A percentile compares a stretch with the other conserved stretches of the same genome.
Evolutionary conservation across 2,329 filamentous ascomycete species (phyloP).

Genomic region (Aspergillus nomiae): DNA sequence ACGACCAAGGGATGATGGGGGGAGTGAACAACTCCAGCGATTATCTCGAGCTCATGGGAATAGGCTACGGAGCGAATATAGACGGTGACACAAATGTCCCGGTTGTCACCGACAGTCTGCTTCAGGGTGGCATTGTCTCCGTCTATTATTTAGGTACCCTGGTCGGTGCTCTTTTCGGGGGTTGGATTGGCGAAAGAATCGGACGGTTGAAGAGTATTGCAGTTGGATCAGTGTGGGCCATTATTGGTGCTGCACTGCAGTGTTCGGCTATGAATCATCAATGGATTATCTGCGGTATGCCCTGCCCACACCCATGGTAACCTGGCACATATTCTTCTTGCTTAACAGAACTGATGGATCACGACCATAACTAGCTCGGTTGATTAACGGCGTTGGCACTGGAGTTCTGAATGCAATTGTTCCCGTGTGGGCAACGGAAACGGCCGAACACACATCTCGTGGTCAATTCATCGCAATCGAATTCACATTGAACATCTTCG

Average conservation of each 20-base stretch:
- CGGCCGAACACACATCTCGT: conserved; percentile 66
- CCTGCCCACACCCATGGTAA: no score
- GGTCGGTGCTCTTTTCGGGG: conserved; percentile 64
- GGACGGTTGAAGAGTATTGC: conserved; percentile 67
- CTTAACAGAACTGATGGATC: no score
- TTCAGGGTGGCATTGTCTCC: conserved; percentile 65
- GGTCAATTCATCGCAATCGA: conserved; percentile 72
- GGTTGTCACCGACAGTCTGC: conserved; percentile 60
- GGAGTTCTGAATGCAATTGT: conserved; percentile 71
- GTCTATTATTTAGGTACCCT: conserved; percentile 64
- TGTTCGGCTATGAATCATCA: conserved; percentile 64
- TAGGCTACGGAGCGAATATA: conserved; percentile 60
- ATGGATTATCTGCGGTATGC: conserved; percentile 70
- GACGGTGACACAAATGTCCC: conserved; percentile 46
- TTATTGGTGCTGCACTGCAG: conserved; percentile 65
- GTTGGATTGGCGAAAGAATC: conserved; percentile 64
- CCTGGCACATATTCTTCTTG: no score
- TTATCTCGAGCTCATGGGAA: conserved; percentile 66
- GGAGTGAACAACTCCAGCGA: conserved; percentile 67
- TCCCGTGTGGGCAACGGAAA: conserved; percentile 72
- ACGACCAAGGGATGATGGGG: conserved; percentile 61
- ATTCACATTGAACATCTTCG: conserved; percentile 73
- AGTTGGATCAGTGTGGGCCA: conserved; percentile 58
- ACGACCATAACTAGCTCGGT: conserved; percentile 45
- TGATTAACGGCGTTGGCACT: conserved; percentile 68